phyloP scores from a whole-genome alignment of 164 flowering plant genomes.

The Stephania yunnanensis region DNA sequence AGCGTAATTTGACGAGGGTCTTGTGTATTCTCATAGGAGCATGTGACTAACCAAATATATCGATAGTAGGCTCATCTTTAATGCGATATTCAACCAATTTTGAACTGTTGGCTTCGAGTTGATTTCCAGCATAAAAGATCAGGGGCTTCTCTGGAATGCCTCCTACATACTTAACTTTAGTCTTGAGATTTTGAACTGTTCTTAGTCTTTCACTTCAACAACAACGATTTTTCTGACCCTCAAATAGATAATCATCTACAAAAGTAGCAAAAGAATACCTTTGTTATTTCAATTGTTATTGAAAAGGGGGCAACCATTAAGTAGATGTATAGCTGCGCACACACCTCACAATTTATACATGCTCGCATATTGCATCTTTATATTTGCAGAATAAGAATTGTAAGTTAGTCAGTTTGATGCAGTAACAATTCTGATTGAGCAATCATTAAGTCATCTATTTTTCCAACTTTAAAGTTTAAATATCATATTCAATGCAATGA shows the following conservation, averaged over 20 bases:
- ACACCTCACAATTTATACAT: too few relatives aligned
- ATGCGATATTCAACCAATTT: conserved; percentile 16
- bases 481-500: too few relatives aligned
- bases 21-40: conserved; percentile 11
- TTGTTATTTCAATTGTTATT: too few relatives aligned
- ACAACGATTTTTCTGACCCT: neutral
- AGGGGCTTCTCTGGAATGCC: conserved; percentile 10
- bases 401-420: too few relatives aligned
- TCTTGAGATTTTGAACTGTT: neutral
- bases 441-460: too few relatives aligned
- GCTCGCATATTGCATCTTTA: too few relatives aligned
- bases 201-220: neutral
- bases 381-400: too few relatives aligned
- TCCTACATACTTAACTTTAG: conserved; percentile 8
- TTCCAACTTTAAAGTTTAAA: too few relatives aligned
- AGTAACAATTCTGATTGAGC: neutral
- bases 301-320: too few relatives aligned
- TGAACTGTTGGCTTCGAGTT: conserved; percentile 5
- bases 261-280: neutral
- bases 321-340: too few relatives aligned
- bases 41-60: conserved; percentile 8
- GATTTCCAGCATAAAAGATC: conserved; percentile 13
- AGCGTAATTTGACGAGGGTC: conserved; percentile 8
- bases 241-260: conserved; percentile 5
- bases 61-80: conserved; percentile 14